Conservation (phyloP, 345 rosid species). For the Raphanus raphanistrum region DNA sequence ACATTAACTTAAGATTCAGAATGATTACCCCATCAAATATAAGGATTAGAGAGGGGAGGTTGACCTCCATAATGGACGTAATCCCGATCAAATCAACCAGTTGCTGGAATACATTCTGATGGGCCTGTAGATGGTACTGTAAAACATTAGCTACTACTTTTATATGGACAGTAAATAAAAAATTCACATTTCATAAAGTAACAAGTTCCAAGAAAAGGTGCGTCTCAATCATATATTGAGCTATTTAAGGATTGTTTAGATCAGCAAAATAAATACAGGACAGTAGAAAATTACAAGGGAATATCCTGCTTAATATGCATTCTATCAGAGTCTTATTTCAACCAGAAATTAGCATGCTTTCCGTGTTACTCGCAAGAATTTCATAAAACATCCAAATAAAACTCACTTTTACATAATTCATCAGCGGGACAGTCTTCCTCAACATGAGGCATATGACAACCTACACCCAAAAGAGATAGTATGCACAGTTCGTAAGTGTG, state of each 20-base stretch:
- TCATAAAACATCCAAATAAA: constrained; percentile 14
- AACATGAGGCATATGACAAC: constrained; percentile 95
- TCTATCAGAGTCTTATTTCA: constrained; percentile 9
- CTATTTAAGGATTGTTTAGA: constrained; percentile 1
- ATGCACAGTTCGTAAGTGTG: background rate
- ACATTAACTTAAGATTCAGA: constrained; percentile 15
- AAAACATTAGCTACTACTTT: constrained; percentile 9
- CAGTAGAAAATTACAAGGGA: constrained; percentile 16
- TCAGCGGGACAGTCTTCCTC: constrained; percentile 83
- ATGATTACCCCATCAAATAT: constrained; percentile 4
- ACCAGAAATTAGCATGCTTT: background rate
- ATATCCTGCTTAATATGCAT: background rate
- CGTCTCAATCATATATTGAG: background rate
- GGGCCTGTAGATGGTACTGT: constrained; percentile 56
- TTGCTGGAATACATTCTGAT: constrained; percentile 78
- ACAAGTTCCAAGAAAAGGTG: constrained; percentile 15
- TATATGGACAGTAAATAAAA: constrained; percentile 1
- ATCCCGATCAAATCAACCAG: constrained; percentile 97
- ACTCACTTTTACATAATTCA: constrained; percentile 93
- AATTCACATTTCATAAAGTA: constrained; percentile 23
- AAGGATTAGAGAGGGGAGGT: background rate
- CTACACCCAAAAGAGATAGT: constrained; percentile 43
- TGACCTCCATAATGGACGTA: constrained; percentile 99
- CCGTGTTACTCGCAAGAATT: background rate
- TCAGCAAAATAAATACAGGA: background rate